Base-by-base conservation (phyloP, 352 stramenopile species). In the Globisporangium emineosum region DNA sequence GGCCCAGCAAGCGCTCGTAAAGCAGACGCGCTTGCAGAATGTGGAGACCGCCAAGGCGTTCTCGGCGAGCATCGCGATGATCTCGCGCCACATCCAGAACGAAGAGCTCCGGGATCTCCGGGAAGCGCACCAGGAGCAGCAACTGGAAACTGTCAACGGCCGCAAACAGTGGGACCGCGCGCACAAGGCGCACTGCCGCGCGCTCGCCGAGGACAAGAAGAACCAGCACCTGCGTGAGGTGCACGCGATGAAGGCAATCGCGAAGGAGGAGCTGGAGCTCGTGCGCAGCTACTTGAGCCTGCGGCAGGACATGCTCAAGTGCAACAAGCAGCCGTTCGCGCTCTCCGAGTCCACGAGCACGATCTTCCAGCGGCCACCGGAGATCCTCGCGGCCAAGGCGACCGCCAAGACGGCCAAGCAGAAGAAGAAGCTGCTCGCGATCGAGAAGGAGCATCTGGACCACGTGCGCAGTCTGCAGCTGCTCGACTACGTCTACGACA, bases 381-480 rank as follows among this genome's bases (percentile, higher is more conserved):
- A 94, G 64, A 76, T 90, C 29, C 64, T 90, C 5, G 84, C 82
- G 27, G 84, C 79, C 6, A 76, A 81, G 3, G 81, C 79, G 17
- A 86, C 81, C 32, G 78, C 72, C 25, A 90, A 74, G 62, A 86
- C 78, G 1, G 13, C 30, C 8, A 51, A 50, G 13, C 77, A 91
- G 47, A 73, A 74, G 40, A 73, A 69, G 63, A 60, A 69, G 19
- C 71, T 91, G 35, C 65, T 65, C 27, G 61, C 63, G 23, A 71
- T 86, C 49, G 81, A 93, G 65, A 74, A 76, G 19, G 77, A 91
- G 29, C 78, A 90, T 59, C 47, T 79, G 6, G 75, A 88, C 17
- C 83, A 91, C 58, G 83, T 89, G 70, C 79, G 79, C 25, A 90
- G 76, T 57, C 64, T 91, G 49, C 83, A 94, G 65, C 62, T 92